A percentile compares a stretch with the other conserved stretches of the same genome.
Conservation (phyloP, 2,329 filamentous ascomycete genomes). For the Colletotrichum sp. region DNA sequence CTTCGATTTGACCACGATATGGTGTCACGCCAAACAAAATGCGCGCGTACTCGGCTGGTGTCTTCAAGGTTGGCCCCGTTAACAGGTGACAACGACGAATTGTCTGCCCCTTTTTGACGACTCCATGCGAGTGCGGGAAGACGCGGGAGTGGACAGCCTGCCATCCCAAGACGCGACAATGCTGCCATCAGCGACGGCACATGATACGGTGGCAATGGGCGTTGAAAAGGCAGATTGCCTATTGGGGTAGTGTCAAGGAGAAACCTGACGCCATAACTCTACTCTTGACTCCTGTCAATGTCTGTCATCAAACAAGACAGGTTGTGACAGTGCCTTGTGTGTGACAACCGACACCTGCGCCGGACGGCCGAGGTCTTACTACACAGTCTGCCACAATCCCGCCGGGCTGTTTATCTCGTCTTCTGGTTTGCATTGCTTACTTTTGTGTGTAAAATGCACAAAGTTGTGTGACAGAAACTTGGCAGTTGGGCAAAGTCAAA, state of each 20-base stretch:
- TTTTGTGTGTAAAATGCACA: background rate
- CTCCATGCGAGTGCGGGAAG: slow-evolving; percentile 2
- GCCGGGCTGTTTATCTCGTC: background rate
- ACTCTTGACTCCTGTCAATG: slow-evolving; percentile 8
- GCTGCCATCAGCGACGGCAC: slow-evolving; percentile 4
- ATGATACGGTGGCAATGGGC: slow-evolving; percentile 8
- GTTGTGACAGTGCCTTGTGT: slow-evolving; percentile 2
- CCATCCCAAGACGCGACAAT: slow-evolving; percentile 11
- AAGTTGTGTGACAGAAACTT: background rate
- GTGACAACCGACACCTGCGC: background rate
- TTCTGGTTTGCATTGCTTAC: background rate
- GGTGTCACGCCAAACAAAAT: background rate
- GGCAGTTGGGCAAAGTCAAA: background rate
- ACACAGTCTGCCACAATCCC: background rate
- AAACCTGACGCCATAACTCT: slow-evolving; percentile 10
- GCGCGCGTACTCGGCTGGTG: background rate
- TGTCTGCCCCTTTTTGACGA: background rate
- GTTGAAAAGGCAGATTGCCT: background rate
- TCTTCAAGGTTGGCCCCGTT: background rate
- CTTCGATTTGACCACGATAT: background rate
- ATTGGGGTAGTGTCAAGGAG: background rate
- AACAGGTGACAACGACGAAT: background rate
- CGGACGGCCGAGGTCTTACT: background rate
- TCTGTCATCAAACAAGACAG: slow-evolving; percentile 5
- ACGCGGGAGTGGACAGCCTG: slow-evolving; percentile 1